phyloP scores from a whole-genome alignment of 2,329 filamentous ascomycete genomes.

The Aureobasidium melanogenum region DNA sequence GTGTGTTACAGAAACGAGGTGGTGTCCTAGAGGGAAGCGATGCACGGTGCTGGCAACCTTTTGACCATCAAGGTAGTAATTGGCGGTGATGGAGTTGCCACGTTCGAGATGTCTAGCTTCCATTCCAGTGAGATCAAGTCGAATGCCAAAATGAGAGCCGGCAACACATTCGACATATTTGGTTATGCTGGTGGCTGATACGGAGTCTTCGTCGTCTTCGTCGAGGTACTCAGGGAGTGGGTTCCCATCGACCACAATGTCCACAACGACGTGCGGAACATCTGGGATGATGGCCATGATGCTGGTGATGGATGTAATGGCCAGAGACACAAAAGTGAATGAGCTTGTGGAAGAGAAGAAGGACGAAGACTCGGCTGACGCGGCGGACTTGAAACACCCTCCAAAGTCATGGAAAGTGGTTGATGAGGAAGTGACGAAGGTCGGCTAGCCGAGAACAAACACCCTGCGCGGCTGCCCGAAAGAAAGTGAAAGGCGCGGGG shows the following conservation, averaged over 20 bases:
- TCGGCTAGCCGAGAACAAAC: background rate
- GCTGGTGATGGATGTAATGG: background rate
- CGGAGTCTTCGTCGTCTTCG: slow-evolving; percentile 3
- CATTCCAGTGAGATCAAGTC: background rate
- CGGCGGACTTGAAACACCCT: background rate
- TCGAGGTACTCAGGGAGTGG: slow-evolving; percentile 18
- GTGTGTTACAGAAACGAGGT: too few species aligned
- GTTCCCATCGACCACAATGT: slow-evolving; percentile 14
- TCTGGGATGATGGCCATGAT: slow-evolving; percentile 18
- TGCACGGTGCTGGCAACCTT: background rate
- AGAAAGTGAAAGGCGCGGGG: background rate
- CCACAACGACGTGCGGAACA: slow-evolving; percentile 17
- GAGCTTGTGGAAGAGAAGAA: background rate
- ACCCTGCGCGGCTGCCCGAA: background rate
- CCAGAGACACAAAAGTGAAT: background rate
- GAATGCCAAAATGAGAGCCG: slow-evolving; percentile 17
- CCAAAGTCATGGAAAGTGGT: background rate
- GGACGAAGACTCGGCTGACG: background rate
- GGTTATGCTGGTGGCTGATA: slow-evolving; percentile 8
- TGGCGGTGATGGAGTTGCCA: background rate
- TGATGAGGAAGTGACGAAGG: background rate
- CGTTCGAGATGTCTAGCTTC: background rate
- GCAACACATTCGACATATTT: slow-evolving; percentile 19
- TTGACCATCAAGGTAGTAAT: background rate
- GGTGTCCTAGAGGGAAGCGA: background rate